A percentile compares a stretch with the other conserved stretches of the same genome.
Evolutionary conservation across 208 protist genomes (phyloP).

Genomic region (Acanthamoeba sp.): DNA sequence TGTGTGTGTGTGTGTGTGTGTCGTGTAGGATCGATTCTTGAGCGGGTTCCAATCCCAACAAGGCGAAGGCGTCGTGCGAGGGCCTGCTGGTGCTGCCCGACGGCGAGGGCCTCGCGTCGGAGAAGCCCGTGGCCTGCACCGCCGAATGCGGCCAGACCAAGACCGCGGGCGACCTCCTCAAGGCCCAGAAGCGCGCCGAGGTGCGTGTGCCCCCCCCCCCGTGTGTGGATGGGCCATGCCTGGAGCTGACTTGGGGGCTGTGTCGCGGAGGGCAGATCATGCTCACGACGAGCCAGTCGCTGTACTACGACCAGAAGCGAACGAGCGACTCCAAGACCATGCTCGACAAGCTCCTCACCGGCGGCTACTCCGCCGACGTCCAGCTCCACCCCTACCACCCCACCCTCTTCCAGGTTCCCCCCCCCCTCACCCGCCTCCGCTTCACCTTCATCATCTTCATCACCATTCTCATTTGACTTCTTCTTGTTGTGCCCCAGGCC

Average conservation of each 20-base stretch:
- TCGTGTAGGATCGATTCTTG: slow-evolving; percentile 11
- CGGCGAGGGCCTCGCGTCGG: not conserved
- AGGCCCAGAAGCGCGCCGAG: slow-evolving; percentile 12
- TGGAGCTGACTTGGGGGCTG: too few species aligned
- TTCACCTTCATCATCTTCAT: too few species aligned
- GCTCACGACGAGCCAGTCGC: slow-evolving; percentile 16
- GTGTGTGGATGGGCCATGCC: too few species aligned
- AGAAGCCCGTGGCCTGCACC: not conserved
- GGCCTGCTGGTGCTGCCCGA: not conserved
- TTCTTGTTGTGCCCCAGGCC: not conserved
- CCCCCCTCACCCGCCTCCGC: too few species aligned
- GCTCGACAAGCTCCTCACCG: slow-evolving; percentile 5
- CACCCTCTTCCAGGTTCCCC: not conserved
- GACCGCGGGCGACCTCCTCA: not conserved
- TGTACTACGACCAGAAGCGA: slow-evolving; percentile 34
- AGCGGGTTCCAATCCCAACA: not conserved
- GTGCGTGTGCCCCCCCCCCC: not conserved
- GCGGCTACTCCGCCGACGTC: not conserved
- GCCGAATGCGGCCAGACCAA: not conserved
- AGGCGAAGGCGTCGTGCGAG: not conserved
- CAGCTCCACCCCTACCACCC: slow-evolving; percentile 18
- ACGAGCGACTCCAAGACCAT: slow-evolving; percentile 1
- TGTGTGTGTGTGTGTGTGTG: not conserved
- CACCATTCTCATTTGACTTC: not conserved
- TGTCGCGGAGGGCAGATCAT: not conserved